phyloP scores from a whole-genome alignment of 331 rosid species.

The Pyrus hybrid region DNA sequence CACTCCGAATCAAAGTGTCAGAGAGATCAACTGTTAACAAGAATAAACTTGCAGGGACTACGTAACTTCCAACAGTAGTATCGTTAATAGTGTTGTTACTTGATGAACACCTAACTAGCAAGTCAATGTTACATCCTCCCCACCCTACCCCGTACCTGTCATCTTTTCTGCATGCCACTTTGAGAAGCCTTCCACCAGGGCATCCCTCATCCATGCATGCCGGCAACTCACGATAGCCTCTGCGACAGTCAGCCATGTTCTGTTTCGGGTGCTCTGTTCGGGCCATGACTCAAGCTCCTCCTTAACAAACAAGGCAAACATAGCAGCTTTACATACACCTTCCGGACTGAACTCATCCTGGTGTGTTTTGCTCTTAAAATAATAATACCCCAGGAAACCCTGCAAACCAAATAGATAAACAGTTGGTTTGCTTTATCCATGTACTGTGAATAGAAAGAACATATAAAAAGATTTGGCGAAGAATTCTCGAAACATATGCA shows the following conservation, averaged over 20 bases:
- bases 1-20: not conserved
- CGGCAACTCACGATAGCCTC: constrained; percentile 69
- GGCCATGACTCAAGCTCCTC: constrained; percentile 83
- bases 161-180: constrained; percentile 53
- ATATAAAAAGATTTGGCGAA: not conserved
- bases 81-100: not conserved
- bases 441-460: not conserved
- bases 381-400: constrained; percentile 62
- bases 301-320: constrained; percentile 70
- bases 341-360: constrained; percentile 82
- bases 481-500: no score
- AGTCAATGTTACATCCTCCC: constrained; percentile 9
- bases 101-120: constrained; percentile 6
- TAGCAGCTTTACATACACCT: constrained; percentile 80
- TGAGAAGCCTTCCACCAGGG: constrained; percentile 52
- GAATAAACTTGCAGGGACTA: not conserved
- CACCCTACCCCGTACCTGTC: constrained; percentile 14
- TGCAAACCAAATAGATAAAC: constrained; percentile 15
- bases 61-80: not conserved
- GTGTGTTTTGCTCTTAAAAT: constrained; percentile 80
- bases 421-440: not conserved
- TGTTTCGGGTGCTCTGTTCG: constrained; percentile 66
- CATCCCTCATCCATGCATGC: constrained; percentile 87
- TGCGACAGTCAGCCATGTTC: constrained; percentile 63
- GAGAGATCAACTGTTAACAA: not conserved